Conservation (phyloP, 352 stramenopile species). For the Phytopythium kandeliae region DNA sequence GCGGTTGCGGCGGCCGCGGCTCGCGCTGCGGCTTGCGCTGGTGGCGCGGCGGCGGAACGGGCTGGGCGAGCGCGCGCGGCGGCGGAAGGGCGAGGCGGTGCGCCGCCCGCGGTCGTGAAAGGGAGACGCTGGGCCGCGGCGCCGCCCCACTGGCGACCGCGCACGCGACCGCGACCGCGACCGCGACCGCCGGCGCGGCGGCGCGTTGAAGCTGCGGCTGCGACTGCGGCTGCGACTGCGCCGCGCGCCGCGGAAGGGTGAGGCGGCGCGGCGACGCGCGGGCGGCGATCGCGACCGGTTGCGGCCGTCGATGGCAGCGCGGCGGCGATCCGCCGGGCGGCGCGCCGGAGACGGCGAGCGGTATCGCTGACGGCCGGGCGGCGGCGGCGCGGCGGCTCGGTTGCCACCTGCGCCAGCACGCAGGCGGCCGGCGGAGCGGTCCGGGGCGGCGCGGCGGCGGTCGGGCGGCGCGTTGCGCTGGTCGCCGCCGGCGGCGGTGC, state of each 20-base stretch:
- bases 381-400: neutral
- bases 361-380: neutral
- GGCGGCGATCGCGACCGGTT: conserved; percentile 11
- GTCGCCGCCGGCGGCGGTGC: conserved; percentile 7
- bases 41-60: conserved; percentile 19
- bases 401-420: neutral
- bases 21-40: conserved; percentile 18
- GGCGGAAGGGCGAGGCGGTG: conserved; percentile 15
- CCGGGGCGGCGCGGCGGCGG: too few species aligned
- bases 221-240: conserved; percentile 28
- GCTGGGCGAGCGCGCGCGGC: conserved; percentile 27
- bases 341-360: conserved; percentile 4
- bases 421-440: neutral
- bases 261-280: conserved; percentile 23
- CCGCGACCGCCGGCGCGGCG: conserved; percentile 12
- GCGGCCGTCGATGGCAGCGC: neutral
- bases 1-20: conserved; percentile 14
- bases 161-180: conserved; percentile 14
- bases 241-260: conserved; percentile 45
- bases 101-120: conserved; percentile 21
- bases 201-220: too few species aligned
- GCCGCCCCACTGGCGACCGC: conserved; percentile 28
- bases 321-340: neutral
- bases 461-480: too few species aligned
- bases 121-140: conserved; percentile 25